A percentile compares a stretch with the other conserved stretches of the same genome.
Conservation (phyloP, 768 basidiomycete species). For the Boletus sp. region DNA sequence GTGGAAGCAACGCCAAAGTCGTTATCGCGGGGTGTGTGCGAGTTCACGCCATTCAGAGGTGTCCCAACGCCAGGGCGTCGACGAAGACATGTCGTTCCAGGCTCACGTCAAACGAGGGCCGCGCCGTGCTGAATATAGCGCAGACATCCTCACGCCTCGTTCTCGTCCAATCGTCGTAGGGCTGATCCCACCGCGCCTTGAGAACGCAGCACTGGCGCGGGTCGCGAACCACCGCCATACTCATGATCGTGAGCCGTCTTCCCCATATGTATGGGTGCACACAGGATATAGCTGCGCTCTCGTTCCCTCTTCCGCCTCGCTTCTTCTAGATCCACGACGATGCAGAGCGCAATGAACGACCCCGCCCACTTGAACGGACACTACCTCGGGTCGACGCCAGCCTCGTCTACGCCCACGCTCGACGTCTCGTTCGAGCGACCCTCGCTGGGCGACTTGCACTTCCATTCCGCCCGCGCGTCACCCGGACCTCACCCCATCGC, state of each 20-base stretch:
- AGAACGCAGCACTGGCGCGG: neutral
- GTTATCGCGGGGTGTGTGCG: too few species aligned
- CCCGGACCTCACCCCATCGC: neutral
- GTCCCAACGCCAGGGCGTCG: too few species aligned
- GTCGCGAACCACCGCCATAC: neutral
- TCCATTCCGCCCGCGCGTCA: neutral
- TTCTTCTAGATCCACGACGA: neutral
- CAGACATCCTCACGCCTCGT: too few species aligned
- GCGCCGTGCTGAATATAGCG: neutral
- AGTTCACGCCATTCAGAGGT: too few species aligned
- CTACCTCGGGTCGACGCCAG: neutral
- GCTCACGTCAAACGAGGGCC: too few species aligned
- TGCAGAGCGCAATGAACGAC: neutral
- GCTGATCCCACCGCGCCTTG: neutral
- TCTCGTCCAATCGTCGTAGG: neutral
- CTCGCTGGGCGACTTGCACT: slow-evolving; percentile 1
- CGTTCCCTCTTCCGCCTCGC: neutral
- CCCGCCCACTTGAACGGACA: neutral
- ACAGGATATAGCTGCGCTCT: neutral
- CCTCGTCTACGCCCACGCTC: slow-evolving; percentile 20
- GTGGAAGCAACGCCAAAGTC: too few species aligned
- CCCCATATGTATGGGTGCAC: neutral
- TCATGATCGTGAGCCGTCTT: slow-evolving; percentile 1
- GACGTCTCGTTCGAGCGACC: slow-evolving; percentile 17
- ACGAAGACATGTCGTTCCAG: too few species aligned